phyloP scores from a whole-genome alignment of 352 stramenopile genomes.

The Phytophthora ohioensis region DNA sequence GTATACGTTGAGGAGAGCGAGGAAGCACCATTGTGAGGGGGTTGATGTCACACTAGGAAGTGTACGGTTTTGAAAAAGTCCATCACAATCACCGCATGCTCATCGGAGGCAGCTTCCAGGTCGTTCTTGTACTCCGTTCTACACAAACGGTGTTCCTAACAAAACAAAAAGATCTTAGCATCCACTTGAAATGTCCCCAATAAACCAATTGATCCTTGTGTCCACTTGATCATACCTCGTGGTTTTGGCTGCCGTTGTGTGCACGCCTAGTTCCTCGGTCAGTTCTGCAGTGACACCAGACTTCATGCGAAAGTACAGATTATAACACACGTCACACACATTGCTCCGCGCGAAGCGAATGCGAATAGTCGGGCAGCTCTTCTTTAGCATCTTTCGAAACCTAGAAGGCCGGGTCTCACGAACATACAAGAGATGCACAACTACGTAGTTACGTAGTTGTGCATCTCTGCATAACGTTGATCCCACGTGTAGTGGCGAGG shows the following conservation, averaged over 20 bases:
- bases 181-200: conserved; percentile 1
- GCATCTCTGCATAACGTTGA: background rate
- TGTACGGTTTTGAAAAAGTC: background rate
- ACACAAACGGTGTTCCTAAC: background rate
- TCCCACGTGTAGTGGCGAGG: background rate
- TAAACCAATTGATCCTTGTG: conserved; percentile 12
- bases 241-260: too few species aligned
- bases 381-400: too few species aligned
- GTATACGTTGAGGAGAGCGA: conserved; percentile 22
- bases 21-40: conserved; percentile 23
- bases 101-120: background rate
- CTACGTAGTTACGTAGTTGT: conserved; percentile 1
- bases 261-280: too few species aligned
- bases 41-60: background rate
- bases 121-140: conserved; percentile 22
- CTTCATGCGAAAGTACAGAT: background rate
- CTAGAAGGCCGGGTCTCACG: background rate
- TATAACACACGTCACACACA: too few species aligned
- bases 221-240: background rate
- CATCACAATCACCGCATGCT: conserved; percentile 28
- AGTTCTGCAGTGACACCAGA: background rate
- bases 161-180: conserved; percentile 9
- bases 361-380: too few species aligned
- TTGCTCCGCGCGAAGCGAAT: too few species aligned
- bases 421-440: background rate